These are phyloP conservation scores for Tolypocladium tropicale DNA, from an alignment of 2,329 filamentous ascomycete species.

Conservation along the genomic window DNA sequence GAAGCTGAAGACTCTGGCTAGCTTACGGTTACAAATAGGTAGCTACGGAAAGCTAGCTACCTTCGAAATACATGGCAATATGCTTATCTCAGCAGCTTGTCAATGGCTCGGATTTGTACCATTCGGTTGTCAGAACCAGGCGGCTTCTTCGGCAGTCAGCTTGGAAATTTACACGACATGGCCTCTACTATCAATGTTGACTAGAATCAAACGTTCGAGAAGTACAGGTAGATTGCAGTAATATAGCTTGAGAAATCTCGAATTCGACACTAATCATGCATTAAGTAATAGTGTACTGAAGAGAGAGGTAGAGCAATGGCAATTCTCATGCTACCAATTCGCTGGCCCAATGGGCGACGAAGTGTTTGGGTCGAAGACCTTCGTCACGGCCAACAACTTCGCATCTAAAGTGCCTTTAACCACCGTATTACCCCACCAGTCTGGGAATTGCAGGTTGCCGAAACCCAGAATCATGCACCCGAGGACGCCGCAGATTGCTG, in stretches of 20 bases:
- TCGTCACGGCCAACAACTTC: constrained; percentile 15
- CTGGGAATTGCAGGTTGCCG: constrained; percentile 31
- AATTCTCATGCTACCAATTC: constrained; percentile 9
- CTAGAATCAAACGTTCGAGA: not conserved
- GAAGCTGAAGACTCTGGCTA: too few relatives aligned
- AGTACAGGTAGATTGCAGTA: too few relatives aligned
- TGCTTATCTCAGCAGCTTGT: too few relatives aligned
- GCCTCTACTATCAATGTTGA: not conserved
- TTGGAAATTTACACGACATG: not conserved
- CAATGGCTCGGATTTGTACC: too few relatives aligned
- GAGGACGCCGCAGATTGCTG: constrained; percentile 45
- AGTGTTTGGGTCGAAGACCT: constrained; percentile 11
- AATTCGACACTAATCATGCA: too few relatives aligned
- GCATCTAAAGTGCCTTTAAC: constrained; percentile 20
- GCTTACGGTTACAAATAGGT: too few relatives aligned
- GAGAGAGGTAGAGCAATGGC: not conserved
- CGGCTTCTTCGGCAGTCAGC: too few relatives aligned
- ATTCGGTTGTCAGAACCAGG: too few relatives aligned
- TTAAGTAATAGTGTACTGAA: too few relatives aligned
- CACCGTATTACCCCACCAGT: constrained; percentile 36
- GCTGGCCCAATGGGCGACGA: constrained; percentile 15
- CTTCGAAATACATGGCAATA: too few relatives aligned
- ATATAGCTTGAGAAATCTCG: too few relatives aligned
- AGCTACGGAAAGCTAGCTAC: too few relatives aligned
- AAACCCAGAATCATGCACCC: constrained; percentile 35